phyloP scores from a whole-genome alignment of 2,329 filamentous ascomycete species.

The Aureobasidium leucospermi region DNA sequence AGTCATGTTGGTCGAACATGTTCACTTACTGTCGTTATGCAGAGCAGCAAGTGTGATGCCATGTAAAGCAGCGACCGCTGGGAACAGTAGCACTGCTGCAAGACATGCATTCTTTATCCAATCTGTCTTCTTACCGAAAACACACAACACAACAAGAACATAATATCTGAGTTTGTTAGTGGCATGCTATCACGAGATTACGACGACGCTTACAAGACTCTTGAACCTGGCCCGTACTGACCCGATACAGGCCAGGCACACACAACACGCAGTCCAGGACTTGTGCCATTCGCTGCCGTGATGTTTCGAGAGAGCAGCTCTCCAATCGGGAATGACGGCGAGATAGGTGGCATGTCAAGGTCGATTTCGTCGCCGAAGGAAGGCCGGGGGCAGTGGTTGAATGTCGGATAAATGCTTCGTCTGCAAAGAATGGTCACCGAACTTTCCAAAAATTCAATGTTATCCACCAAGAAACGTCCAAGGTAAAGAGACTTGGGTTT shows the following conservation, averaged over 20 bases:
- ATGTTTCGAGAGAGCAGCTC: constrained; percentile 18
- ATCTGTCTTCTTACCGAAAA: constrained; percentile 53
- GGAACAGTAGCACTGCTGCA: constrained; percentile 55
- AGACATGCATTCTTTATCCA: constrained; percentile 58
- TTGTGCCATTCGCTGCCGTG: constrained; percentile 19
- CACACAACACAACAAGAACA: constrained; percentile 54
- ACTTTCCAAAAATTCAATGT: not conserved
- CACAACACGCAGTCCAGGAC: constrained; percentile 37
- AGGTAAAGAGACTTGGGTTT: not conserved
- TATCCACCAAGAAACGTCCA: not conserved
- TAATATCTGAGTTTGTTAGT: constrained; percentile 47
- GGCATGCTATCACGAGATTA: not conserved
- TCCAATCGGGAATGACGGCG: constrained; percentile 25
- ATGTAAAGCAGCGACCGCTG: constrained; percentile 57
- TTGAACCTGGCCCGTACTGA: constrained; percentile 50
- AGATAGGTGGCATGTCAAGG: constrained; percentile 30
- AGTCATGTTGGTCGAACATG: not conserved
- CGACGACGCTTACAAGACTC: constrained; percentile 39
- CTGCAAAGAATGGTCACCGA: not conserved
- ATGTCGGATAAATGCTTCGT: not conserved
- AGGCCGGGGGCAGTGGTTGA: not conserved
- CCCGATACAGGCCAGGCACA: constrained; percentile 52
- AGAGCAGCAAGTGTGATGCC: constrained; percentile 53
- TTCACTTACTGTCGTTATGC: constrained; percentile 49
- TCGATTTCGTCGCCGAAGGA: not conserved